These are phyloP conservation scores for Alternaria gansuensis DNA, from an alignment of 2,329 filamentous ascomycete genomes.

Conservation along the genomic window DNA sequence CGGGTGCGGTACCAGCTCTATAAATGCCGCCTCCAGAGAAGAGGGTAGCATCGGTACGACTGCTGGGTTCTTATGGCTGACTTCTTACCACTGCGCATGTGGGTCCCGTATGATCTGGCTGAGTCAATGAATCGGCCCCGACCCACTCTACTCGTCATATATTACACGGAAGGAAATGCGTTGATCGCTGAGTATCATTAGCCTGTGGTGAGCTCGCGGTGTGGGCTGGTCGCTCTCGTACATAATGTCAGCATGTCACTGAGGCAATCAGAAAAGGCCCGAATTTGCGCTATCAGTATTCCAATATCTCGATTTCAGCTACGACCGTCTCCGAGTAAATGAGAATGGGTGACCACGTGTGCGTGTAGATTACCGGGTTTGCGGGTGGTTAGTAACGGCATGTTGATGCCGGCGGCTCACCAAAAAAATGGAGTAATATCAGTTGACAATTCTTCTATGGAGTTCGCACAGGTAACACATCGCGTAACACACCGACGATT, in stretches of 20 bases:
- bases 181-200: background rate
- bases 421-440: background rate
- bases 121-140: constrained; percentile 6
- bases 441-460: background rate
- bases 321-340: background rate
- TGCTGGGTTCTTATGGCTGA: constrained; percentile 5
- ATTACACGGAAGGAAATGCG: background rate
- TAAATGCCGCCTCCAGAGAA: background rate
- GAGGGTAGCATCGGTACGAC: constrained; percentile 4
- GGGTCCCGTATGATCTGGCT: constrained; percentile 1
- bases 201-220: background rate
- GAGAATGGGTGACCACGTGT: constrained; percentile 3
- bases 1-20: background rate
- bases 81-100: background rate
- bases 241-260: constrained; percentile 3
- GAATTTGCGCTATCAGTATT: constrained; percentile 5
- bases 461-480: background rate
- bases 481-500: background rate
- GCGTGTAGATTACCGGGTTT: constrained; percentile 15
- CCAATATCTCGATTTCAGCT: constrained; percentile 2
- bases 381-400: constrained; percentile 7
- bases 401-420: constrained; percentile 7
- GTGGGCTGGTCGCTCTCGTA: constrained; percentile 1
- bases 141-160: background rate
- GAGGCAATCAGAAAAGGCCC: constrained; percentile 11